A percentile compares a stretch with the other conserved stretches of the same genome.
Conservation (phyloP, 805 yeast genomes). For the Yarrowia sp. region DNA sequence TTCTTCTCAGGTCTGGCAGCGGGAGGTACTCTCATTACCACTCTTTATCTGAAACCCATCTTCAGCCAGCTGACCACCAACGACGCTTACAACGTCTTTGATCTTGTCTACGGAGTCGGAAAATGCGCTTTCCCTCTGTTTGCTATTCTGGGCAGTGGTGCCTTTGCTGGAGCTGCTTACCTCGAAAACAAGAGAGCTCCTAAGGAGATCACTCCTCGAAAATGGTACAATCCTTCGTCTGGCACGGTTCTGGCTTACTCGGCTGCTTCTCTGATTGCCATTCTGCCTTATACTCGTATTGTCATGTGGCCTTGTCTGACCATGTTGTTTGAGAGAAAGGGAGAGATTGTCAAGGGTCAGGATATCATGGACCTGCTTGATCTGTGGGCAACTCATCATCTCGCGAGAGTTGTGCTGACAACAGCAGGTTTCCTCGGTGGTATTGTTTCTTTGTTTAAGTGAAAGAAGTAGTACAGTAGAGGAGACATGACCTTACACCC, state of each 20-base stretch:
- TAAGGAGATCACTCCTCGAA: slow-evolving; percentile 1
- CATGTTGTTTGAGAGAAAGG: slow-evolving; percentile 4
- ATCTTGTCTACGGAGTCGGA: slow-evolving; percentile 27
- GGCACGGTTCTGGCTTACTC: slow-evolving; percentile 11
- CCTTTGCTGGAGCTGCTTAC: slow-evolving; percentile 2
- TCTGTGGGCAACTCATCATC: slow-evolving; percentile 21
- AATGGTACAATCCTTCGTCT: slow-evolving; percentile 25
- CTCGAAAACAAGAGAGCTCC: slow-evolving; percentile 2
- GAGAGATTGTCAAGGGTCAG: slow-evolving; percentile 16
- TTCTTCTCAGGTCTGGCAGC: slow-evolving; percentile 29
- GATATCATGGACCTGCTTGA: slow-evolving; percentile 5
- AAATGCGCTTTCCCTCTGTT: slow-evolving; percentile 15
- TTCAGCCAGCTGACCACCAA: slow-evolving; percentile 4
- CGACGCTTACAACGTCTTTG: slow-evolving; percentile 19
- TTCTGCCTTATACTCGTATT: slow-evolving; percentile 12
- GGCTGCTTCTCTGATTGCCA: slow-evolving; percentile 10
- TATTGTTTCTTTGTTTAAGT: neutral
- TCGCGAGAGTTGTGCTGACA: slow-evolving; percentile 5
- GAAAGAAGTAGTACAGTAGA: neutral
- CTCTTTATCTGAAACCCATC: slow-evolving; percentile 9
- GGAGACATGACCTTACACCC: no score
- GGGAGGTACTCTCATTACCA: slow-evolving; percentile 30
- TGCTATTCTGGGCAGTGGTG: neutral
- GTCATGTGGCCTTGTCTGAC: slow-evolving; percentile 20
- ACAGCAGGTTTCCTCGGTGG: slow-evolving; percentile 6